phyloP scores from a whole-genome alignment of 257 asterid genomes.

The Solanum megistacrolobum region DNA sequence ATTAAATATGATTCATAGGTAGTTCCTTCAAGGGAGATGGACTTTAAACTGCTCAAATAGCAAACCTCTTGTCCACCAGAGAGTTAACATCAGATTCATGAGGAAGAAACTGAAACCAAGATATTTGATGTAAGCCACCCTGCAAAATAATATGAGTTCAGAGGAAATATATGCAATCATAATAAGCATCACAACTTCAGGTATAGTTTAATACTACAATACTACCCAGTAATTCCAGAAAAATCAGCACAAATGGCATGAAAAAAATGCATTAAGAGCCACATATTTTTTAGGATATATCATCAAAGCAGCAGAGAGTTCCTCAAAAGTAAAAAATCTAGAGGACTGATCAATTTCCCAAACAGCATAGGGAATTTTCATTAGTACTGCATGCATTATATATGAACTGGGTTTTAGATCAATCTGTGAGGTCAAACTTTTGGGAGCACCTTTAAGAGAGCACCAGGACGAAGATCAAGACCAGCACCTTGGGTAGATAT shows the following conservation, averaged over 20 bases:
- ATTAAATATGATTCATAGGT: neutral
- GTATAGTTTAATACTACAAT: neutral
- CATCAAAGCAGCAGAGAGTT: neutral
- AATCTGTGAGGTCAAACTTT: neutral
- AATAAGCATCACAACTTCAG: neutral
- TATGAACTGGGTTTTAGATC: neutral
- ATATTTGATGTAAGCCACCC: constrained; percentile 96
- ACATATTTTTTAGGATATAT: neutral
- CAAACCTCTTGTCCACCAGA: constrained; percentile 73
- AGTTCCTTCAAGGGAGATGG: neutral
- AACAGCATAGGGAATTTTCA: neutral
- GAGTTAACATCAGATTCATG: constrained; percentile 55
- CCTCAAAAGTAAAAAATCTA: neutral
- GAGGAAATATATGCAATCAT: neutral
- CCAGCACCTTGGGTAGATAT: neutral
- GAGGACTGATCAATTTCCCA: neutral
- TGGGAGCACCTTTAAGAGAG: neutral
- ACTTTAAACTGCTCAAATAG: neutral
- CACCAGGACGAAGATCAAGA: neutral
- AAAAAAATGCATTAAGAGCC: neutral
- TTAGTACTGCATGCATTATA: neutral
- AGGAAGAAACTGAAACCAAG: constrained; percentile 99
- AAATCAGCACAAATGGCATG: neutral
- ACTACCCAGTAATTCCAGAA: neutral
- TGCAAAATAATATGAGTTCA: constrained; percentile 14